Evolutionary conservation across 768 basidiomycete species (phyloP).

Genomic region (Serendipita indica): DNA sequence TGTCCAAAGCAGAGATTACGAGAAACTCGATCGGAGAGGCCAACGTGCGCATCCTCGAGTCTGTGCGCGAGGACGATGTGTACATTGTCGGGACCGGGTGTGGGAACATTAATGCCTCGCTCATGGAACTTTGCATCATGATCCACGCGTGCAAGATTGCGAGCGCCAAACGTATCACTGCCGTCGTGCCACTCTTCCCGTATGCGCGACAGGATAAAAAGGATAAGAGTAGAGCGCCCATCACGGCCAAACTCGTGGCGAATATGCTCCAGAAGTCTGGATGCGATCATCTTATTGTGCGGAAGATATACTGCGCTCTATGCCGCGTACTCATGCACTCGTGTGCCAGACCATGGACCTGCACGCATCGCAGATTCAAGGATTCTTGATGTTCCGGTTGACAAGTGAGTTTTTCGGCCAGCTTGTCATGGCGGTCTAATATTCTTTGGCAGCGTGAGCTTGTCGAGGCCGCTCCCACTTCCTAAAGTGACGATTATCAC

Average conservation of each 20-base stretch:
- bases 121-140: constrained; percentile 99
- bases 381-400: constrained; percentile 98
- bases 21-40: constrained; percentile 87
- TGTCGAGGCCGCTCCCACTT: constrained; percentile 8
- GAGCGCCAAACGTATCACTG: constrained; percentile 94
- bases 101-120: constrained; percentile 68
- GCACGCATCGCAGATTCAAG: constrained; percentile 97
- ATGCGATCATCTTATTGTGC: constrained; percentile 91
- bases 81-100: constrained; percentile 95
- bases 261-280: constrained; percentile 91
- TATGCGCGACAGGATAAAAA: constrained; percentile 98
- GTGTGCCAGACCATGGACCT: constrained; percentile 81
- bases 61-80: constrained; percentile 94
- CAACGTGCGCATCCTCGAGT: constrained; percentile 80
- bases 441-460: constrained; percentile 14
- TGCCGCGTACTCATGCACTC: not conserved
- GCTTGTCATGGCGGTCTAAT: not conserved
- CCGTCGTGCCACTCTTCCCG: constrained; percentile 94
- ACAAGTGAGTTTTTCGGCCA: constrained; percentile 77
- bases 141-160: constrained; percentile 99
- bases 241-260: constrained; percentile 94
- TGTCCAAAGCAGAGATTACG: constrained; percentile 77
- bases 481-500: too few relatives aligned
- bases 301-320: constrained; percentile 22
- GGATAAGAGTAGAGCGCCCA: constrained; percentile 95